Conservation (phyloP, 116 monocot genomes). For the Phalaenopsis hybrid region DNA sequence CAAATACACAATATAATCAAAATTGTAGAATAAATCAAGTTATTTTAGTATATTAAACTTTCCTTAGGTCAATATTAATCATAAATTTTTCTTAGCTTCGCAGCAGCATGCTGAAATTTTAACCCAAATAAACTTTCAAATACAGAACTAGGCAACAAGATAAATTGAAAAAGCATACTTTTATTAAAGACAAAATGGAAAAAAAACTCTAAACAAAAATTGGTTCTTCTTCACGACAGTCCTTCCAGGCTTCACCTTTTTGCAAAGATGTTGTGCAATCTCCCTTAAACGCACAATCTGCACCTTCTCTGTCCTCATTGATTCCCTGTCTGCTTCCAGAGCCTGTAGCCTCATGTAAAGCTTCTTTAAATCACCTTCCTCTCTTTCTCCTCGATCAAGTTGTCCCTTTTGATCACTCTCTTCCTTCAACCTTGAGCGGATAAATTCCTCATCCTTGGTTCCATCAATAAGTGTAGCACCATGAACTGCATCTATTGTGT, state of each 20-base stretch:
- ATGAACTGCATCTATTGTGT: slow-evolving; percentile 50
- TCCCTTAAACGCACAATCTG: slow-evolving; percentile 60
- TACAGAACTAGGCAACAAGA: neutral
- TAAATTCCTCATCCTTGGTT: neutral
- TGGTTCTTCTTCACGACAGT: slow-evolving; percentile 25
- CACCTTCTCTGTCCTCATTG: slow-evolving; percentile 69
- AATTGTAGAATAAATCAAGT: neutral
- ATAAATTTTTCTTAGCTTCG: neutral
- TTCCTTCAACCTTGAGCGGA: slow-evolving; percentile 11
- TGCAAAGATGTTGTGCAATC: slow-evolving; percentile 67
- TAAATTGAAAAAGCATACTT: slow-evolving; percentile 35
- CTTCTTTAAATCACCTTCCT: slow-evolving; percentile 51
- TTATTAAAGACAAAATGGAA: slow-evolving; percentile 37
- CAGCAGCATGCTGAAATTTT: neutral
- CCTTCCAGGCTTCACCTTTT: slow-evolving; percentile 27
- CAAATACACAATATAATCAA: neutral
- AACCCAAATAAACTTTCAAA: neutral
- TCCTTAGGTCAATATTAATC: neutral
- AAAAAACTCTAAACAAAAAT: slow-evolving; percentile 12
- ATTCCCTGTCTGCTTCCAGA: slow-evolving; percentile 80
- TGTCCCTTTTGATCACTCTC: neutral
- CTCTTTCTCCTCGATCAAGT: slow-evolving; percentile 9
- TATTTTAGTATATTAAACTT: neutral
- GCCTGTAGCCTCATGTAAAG: slow-evolving; percentile 67
- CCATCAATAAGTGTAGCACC: slow-evolving; percentile 10